Evolutionary conservation across 2,329 filamentous ascomycete genomes (phyloP).

Genomic region (Fusarium sp.): DNA sequence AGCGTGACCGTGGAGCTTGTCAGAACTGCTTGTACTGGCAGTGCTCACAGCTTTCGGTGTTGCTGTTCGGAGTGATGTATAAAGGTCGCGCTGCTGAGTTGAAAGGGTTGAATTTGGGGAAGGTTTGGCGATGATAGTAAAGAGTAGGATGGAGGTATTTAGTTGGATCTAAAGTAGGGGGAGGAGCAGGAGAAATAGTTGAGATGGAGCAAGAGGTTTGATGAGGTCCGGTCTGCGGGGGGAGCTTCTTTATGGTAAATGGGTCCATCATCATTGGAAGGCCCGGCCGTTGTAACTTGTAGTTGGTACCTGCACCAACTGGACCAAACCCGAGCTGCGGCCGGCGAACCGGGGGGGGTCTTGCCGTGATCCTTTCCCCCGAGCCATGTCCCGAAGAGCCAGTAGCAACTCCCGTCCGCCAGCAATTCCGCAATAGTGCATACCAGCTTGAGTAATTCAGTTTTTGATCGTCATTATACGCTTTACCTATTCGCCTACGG

Average conservation of each 20-base stretch:
- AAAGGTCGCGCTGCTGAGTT: conserved; percentile 35
- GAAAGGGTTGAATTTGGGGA: conserved; percentile 4
- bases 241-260: conserved; percentile 51
- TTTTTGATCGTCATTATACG: conserved; percentile 33
- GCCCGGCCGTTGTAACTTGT: conserved; percentile 37
- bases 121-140: conserved; percentile 8
- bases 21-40: conserved; percentile 47
- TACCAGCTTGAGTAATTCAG: not conserved
- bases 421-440: conserved; percentile 11
- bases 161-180: conserved; percentile 19
- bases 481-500: conserved; percentile 11
- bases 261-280: conserved; percentile 44
- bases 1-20: conserved; percentile 49
- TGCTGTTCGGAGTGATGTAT: conserved; percentile 38
- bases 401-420: conserved; percentile 30
- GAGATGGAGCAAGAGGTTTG: conserved; percentile 40
- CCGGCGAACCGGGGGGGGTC: conserved; percentile 51
- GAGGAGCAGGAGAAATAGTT: conserved; percentile 35
- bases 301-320: conserved; percentile 47
- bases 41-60: conserved; percentile 47
- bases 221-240: conserved; percentile 44
- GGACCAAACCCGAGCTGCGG: conserved; percentile 40
- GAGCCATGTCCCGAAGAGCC: conserved; percentile 48
- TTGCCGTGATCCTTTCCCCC: conserved; percentile 51
- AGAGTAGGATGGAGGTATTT: conserved; percentile 16